These are phyloP conservation scores for Neocatenulostroma microsporum DNA, from an alignment of 2,329 filamentous ascomycete species.

Conservation along the genomic window DNA sequence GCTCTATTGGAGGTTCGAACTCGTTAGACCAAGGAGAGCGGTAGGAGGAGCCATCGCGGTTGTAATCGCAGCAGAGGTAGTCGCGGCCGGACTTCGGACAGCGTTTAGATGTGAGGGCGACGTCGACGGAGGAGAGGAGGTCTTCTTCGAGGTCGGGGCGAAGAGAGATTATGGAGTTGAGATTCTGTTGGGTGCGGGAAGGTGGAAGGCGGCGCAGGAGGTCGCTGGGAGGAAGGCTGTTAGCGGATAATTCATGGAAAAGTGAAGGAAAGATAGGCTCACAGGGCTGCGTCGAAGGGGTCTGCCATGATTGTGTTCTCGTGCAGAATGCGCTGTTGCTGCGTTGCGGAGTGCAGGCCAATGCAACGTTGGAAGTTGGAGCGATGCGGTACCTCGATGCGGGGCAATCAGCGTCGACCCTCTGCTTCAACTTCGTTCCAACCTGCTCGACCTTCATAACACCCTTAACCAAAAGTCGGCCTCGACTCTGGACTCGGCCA, in stretches of 20 bases:
- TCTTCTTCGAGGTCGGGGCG: conserved; percentile 93
- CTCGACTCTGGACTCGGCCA: no score
- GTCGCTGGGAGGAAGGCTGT: conserved; percentile 54
- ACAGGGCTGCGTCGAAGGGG: conserved; percentile 71
- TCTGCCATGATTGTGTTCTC: no score
- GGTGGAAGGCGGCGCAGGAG: conserved; percentile 96
- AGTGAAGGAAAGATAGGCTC: conserved; percentile 34
- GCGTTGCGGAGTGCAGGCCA: no score
- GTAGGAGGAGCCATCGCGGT: conserved; percentile 96
- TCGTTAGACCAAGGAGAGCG: conserved; percentile 98
- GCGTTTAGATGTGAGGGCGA: conserved; percentile 77
- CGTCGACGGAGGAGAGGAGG: conserved; percentile 93
- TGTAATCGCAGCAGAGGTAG: conserved; percentile 98
- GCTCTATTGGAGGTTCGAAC: conserved; percentile 83
- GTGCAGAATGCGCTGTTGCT: no score
- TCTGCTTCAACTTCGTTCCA: no score
- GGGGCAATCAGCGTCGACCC: no score
- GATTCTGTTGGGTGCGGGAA: conserved; percentile 80
- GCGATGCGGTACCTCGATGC: no score
- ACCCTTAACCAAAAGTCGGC: no score
- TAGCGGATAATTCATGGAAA: conserved; percentile 14
- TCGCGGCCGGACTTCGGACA: conserved; percentile 86
- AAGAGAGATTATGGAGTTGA: conserved; percentile 79
- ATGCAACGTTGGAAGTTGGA: no score
- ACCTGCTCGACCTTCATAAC: no score